Evolutionary conservation across 768 basidiomycete genomes (phyloP).

Genomic region (Agrocybe pediades): DNA sequence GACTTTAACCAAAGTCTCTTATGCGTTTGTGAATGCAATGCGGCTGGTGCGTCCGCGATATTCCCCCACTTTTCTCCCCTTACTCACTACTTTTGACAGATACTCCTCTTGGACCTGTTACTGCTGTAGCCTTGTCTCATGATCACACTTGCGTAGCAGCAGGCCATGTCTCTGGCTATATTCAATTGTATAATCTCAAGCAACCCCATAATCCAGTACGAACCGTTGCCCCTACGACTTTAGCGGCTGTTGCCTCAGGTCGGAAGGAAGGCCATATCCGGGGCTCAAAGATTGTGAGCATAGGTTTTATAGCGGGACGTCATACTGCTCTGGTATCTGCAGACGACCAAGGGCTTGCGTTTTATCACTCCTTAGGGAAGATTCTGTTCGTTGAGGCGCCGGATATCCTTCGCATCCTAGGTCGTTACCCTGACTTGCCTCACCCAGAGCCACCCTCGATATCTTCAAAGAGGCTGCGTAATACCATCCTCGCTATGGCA

Average conservation of each 20-base stretch:
- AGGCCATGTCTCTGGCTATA: conserved; percentile 82
- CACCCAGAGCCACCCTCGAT: conserved; percentile 6
- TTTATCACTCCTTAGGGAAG: conserved; percentile 93
- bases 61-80: conserved; percentile 9
- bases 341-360: conserved; percentile 89
- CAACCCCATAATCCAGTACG: conserved; percentile 70
- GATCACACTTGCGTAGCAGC: conserved; percentile 93
- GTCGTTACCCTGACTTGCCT: conserved; percentile 72
- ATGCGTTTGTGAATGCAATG: conserved; percentile 75
- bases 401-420: conserved; percentile 91
- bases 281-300: conserved; percentile 75
- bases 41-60: conserved; percentile 47
- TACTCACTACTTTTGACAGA: conserved; percentile 40
- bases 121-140: conserved; percentile 87
- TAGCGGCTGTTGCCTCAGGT: conserved; percentile 70
- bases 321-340: conserved; percentile 93
- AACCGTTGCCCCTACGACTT: conserved; percentile 66
- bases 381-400: conserved; percentile 94
- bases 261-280: conserved; percentile 84
- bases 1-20: conserved; percentile 88
- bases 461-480: conserved; percentile 32
- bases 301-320: conserved; percentile 87
- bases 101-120: conserved; percentile 70
- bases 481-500: conserved; percentile 75
- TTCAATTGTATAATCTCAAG: conserved; percentile 84